These are phyloP conservation scores for Suillus discolor DNA, from an alignment of 768 basidiomycete genomes.

Conservation along the genomic window DNA sequence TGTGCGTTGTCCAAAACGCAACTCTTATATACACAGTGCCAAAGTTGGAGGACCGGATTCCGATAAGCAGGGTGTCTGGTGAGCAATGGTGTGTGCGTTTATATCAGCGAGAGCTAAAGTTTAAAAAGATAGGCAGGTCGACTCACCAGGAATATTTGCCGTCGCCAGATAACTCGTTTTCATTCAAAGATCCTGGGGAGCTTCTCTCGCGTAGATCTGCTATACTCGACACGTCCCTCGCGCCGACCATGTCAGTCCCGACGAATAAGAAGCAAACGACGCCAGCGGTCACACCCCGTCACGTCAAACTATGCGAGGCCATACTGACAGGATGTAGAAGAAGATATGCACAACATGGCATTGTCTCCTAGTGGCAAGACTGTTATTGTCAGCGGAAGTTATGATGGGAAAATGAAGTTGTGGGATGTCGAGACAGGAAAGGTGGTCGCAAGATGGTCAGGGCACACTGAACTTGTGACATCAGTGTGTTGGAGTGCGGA, in stretches of 20 bases:
- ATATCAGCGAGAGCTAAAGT: not conserved
- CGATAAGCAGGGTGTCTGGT: not conserved
- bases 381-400: not conserved
- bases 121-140: not conserved
- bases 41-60: not conserved
- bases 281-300: not conserved
- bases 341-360: not conserved
- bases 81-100: not conserved
- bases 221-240: not conserved
- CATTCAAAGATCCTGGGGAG: not conserved
- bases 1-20: not conserved
- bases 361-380: not conserved
- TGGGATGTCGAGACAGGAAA: not conserved
- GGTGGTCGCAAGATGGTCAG: not conserved
- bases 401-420: not conserved
- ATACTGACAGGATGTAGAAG: not conserved
- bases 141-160: not conserved
- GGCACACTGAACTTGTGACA: not conserved
- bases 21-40: no score
- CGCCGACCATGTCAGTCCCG: not conserved
- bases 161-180: not conserved
- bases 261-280: not conserved
- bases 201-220: not conserved
- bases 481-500: not conserved
- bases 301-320: not conserved